phyloP scores from a whole-genome alignment of 2,329 filamentous ascomycete species.

The Colletotrichum sublineola region DNA sequence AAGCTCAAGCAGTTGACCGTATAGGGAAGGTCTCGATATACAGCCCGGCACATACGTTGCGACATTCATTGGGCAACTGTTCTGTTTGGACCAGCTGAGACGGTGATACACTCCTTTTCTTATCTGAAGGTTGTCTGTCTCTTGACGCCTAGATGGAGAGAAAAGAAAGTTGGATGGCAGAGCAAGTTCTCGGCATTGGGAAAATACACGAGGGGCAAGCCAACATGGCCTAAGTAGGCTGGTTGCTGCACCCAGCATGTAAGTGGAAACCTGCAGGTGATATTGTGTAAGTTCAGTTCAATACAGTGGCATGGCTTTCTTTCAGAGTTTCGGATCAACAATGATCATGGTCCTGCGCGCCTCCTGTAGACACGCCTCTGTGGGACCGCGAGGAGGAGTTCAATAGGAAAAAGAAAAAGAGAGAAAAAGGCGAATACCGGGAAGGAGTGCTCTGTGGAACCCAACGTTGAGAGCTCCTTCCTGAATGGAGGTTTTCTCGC shows the following conservation, averaged over 20 bases:
- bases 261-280: slow-evolving; percentile 26
- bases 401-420: not conserved
- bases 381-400: not conserved
- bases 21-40: slow-evolving; percentile 20
- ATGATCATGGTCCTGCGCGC: not conserved
- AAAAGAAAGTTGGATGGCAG: not conserved
- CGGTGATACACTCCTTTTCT: slow-evolving; percentile 12
- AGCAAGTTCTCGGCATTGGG: not conserved
- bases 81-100: not conserved
- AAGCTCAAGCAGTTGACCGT: slow-evolving; percentile 13
- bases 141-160: not conserved
- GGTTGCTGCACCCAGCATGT: slow-evolving; percentile 30
- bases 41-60: slow-evolving; percentile 4
- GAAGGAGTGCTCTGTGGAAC: slow-evolving; percentile 16
- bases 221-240: slow-evolving; percentile 12
- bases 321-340: slow-evolving; percentile 6
- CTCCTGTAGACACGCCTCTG: slow-evolving; percentile 13
- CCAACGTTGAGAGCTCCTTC: slow-evolving; percentile 7
- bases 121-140: slow-evolving; percentile 16
- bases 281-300: slow-evolving; percentile 30
- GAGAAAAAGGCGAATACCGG: not conserved
- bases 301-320: not conserved
- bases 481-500: not conserved
- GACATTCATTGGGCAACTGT: slow-evolving; percentile 10
- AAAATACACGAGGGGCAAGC: slow-evolving; percentile 22